Evolutionary conservation across 75 land plant genomes (phyloP), one percentile per base, ranked within the genome.

Genomic region (Cupressus sempervirens): DNA sequence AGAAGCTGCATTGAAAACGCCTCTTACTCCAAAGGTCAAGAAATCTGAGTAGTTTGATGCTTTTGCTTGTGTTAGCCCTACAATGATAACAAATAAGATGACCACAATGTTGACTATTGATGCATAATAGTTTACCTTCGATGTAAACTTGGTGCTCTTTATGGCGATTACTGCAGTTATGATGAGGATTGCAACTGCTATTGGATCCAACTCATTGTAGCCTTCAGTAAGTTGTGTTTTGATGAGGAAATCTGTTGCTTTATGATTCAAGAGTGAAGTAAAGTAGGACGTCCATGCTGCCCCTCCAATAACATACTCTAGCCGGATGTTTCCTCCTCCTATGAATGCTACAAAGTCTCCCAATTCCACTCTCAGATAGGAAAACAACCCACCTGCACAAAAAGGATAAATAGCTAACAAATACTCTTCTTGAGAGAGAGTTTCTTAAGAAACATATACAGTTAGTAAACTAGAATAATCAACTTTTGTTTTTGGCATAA

Each of bases 201-300:
- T 91, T 20, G 93, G 97, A 80, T 96, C 98, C 52, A 93, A 70
- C 12, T 86, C 65, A 87, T 87, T 90, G 90, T 89, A 96, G 85
- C 86, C 89, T 0, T 86, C 35, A 2, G 91, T 26, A 13, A 96
- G 83, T 30, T 58, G 15, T 7, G 67, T 86, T n/a, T 83, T 52
- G 74, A 96, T 90, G 36, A 97, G 95, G 72, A 94, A 92, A 86
- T 89, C 88, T 29, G 87, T 82, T 14, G 95, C 90, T 0, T 50
- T 15, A 56, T 79, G 75, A 83, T 91, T 92, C 77, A 89, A 56
- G 56, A 96, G 94, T 16, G 95, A 88, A 65, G 97, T 93, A 26
- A 96, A 90, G 90, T 96, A 95, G 62, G 93, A 92, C 0, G 98
- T 94, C 95, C 97, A 96, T 1, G 92, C 96, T 8, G 97, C 98